These are phyloP conservation scores for Hippophae tibetana DNA, from an alignment of 306 rosid species.

Conservation along the genomic window DNA sequence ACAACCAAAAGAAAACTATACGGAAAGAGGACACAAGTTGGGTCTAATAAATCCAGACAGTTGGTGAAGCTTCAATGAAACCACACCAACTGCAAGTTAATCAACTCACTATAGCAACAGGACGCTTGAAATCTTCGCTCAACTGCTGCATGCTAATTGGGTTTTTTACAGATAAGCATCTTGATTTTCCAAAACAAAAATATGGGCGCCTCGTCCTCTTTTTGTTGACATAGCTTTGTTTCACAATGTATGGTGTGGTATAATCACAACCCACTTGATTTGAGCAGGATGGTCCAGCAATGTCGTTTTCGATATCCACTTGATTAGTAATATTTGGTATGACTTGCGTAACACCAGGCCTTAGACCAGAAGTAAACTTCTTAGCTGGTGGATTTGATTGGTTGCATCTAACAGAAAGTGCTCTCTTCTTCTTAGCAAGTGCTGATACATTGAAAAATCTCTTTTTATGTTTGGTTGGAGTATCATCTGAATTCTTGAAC, in stretches of 20 bases:
- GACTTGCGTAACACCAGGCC: constrained; percentile 58
- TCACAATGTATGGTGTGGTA: constrained; percentile 28
- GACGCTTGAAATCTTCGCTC: constrained; percentile 35
- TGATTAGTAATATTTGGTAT: constrained; percentile 48
- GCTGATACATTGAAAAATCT: constrained; percentile 60
- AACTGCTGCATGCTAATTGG: constrained; percentile 40
- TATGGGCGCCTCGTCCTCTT: constrained; percentile 53
- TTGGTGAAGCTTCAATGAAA: too few relatives aligned
- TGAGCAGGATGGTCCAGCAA: constrained; percentile 62
- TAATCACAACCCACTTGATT: constrained; percentile 30
- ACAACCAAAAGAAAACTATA: too few relatives aligned
- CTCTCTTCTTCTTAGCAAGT: constrained; percentile 60
- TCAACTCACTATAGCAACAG: constrained; percentile 58
- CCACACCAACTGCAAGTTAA: background rate
- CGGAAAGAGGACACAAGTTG: too few relatives aligned
- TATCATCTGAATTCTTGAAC: constrained; percentile 34
- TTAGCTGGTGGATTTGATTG: constrained; percentile 94
- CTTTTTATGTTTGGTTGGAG: constrained; percentile 65
- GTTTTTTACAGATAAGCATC: constrained; percentile 37
- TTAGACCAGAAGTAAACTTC: constrained; percentile 70
- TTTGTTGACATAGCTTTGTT: constrained; percentile 28
- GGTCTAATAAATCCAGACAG: too few relatives aligned
- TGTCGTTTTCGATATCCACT: constrained; percentile 39
- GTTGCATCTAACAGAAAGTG: constrained; percentile 76
- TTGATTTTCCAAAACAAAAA: constrained; percentile 75